Base-by-base conservation (phyloP, 768 basidiomycete genomes). In the Arthromyces matolae region DNA sequence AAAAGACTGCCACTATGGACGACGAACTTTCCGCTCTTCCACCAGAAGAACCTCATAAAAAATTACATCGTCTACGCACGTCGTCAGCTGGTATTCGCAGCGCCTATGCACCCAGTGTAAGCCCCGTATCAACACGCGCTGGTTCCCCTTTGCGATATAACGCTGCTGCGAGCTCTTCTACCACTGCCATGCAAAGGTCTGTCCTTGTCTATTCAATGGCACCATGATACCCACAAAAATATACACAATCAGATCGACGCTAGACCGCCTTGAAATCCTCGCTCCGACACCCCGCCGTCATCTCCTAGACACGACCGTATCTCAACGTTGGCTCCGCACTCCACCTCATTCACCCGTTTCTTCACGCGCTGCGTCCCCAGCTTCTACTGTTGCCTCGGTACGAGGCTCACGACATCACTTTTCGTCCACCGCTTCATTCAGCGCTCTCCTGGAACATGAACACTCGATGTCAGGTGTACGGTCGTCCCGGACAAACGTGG, bases 271-370 rank as follows among this genome's bases (percentile, higher is more conserved):
- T 3, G 56, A 80, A 52, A 84, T 86, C 29, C 64, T 81, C 35
- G 75, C 86, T 0, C 84, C 85, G 1, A 73, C 80, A 20, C 85
- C 85, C n/a, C 80, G 78, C 9, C 71, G 81, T 47, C 81, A 86
- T 58, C 70, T 81, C 45, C 67, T 87, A 7, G 83, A 86, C 47
- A 73, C 71, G 33, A 71, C 74, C 9, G 78, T 80, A 34, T 79
- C 78, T 49, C 76, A 77, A 43, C 74, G 78, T 37, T 85, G 84
- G 85, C 72, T 86, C 12, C 72, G 71, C 27, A 72, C 64, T 5
- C 73, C 68, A 24, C 72, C 70, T 12, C 64, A 62, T 44, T 82
- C 73, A 1, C 75, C 73, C 1, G 63, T 65, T n/a, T 76, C 75
- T 20, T 74, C 78, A 0, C 76, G 77, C 20, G 65, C 68, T 9